phyloP scores from a whole-genome alignment of 164 flowering plant genomes.

The Annona cherimola region DNA sequence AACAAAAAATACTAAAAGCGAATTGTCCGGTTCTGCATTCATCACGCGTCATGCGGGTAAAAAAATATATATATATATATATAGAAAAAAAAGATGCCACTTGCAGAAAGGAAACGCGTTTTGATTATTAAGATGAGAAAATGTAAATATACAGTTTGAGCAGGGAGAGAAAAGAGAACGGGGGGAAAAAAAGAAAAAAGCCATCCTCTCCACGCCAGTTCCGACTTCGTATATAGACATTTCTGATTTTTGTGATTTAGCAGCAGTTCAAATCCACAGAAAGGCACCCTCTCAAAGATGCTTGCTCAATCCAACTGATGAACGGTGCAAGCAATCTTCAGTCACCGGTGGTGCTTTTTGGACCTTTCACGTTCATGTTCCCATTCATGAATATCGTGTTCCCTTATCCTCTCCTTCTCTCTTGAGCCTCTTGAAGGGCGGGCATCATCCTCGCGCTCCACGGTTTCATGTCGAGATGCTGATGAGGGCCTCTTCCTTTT shows the following conservation, averaged over 20 bases:
- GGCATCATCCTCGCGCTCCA: slow-evolving; percentile 40
- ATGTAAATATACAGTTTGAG: not conserved
- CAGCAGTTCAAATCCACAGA: not conserved
- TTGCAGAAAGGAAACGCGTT: not conserved
- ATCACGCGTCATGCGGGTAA: no score
- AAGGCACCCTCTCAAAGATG: not conserved
- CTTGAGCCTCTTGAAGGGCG: slow-evolving; percentile 39
- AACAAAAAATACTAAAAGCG: no score
- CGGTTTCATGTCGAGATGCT: slow-evolving; percentile 47
- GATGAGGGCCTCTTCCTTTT: slow-evolving; percentile 55
- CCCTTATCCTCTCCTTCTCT: slow-evolving; percentile 31
- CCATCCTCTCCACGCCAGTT: not conserved
- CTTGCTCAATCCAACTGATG: not conserved
- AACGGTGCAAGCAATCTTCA: not conserved
- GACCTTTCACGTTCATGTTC: slow-evolving; percentile 20
- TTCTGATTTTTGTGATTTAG: not conserved
- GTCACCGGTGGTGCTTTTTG: slow-evolving; percentile 7
- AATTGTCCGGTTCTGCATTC: no score
- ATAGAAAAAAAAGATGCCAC: not conserved
- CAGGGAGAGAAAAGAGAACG: not conserved
- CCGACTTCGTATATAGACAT: not conserved
- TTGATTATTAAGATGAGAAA: not conserved
- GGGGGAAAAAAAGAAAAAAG: no score
- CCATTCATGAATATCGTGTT: slow-evolving; percentile 11
- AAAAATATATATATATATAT: no score